phyloP scores from a whole-genome alignment of 2,329 filamentous ascomycete genomes.

The Fusarium piperis region DNA sequence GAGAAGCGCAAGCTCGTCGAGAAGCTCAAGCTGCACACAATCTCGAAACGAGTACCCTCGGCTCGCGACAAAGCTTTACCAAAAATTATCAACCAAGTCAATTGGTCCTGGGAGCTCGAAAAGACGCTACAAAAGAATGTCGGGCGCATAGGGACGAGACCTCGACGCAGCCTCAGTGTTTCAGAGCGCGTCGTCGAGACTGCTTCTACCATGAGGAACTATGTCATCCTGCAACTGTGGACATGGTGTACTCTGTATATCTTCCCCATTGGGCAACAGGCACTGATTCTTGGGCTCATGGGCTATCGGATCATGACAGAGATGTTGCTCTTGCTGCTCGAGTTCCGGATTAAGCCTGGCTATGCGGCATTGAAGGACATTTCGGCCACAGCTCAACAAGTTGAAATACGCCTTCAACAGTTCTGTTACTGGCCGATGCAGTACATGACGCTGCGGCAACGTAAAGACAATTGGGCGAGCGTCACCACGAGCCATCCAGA shows the following conservation, averaged over 20 bases:
- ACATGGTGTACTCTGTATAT: constrained; percentile 78
- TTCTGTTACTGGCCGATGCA: constrained; percentile 99
- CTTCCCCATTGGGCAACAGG: constrained; percentile 76
- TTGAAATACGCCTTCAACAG: constrained; percentile 95
- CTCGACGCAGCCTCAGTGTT: constrained; percentile 87
- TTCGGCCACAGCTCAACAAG: constrained; percentile 94
- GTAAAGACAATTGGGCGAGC: constrained; percentile 94
- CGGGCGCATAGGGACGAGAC: constrained; percentile 81
- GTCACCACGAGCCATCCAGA: constrained; percentile 95
- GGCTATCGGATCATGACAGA: constrained; percentile 85
- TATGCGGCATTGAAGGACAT: constrained; percentile 92
- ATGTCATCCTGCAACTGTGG: constrained; percentile 74
- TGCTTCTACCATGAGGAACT: constrained; percentile 84
- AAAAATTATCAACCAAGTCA: constrained; percentile 90
- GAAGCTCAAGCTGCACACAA: constrained; percentile 89
- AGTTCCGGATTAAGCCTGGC: constrained; percentile 83
- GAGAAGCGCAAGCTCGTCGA: constrained; percentile 76
- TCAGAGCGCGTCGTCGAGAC: constrained; percentile 95
- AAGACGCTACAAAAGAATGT: constrained; percentile 89
- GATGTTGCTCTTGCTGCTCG: constrained; percentile 78
- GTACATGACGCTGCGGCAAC: constrained; percentile 87
- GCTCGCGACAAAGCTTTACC: constrained; percentile 84
- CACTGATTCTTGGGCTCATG: constrained; percentile 82
- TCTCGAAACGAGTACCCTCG: constrained; percentile 78
- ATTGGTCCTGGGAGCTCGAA: constrained; percentile 93